These are phyloP conservation scores for Pseudogymnoascus sp. DNA, from an alignment of 2,329 filamentous ascomycete species.

Conservation along the genomic window DNA sequence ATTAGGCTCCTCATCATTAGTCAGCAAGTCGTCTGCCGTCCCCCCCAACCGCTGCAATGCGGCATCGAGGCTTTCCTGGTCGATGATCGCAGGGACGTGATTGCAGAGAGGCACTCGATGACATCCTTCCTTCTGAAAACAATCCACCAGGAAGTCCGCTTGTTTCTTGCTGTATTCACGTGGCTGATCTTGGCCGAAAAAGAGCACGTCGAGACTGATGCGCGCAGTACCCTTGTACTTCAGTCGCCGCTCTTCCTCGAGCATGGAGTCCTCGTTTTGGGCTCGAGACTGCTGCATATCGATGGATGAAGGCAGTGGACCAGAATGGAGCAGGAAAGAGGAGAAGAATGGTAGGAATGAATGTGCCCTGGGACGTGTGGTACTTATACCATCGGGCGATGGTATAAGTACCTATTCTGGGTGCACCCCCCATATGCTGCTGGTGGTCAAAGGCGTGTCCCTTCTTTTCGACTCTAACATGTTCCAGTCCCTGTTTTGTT, in stretches of 20 bases:
- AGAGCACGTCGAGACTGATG: slow-evolving; percentile 14
- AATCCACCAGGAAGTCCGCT: slow-evolving; percentile 15
- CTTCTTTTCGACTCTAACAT: neutral
- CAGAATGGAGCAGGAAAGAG: neutral
- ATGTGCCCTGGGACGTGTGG: neutral
- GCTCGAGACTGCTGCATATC: neutral
- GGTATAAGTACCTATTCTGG: neutral
- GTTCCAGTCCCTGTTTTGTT: neutral
- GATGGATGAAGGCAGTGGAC: neutral
- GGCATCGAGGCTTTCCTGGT: slow-evolving; percentile 24
- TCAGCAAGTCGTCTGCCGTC: slow-evolving; percentile 12
- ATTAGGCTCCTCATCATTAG: neutral
- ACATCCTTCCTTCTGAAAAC: slow-evolving; percentile 16
- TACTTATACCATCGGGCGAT: neutral
- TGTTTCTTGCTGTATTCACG: slow-evolving; percentile 17
- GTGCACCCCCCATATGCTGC: neutral
- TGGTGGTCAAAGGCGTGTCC: neutral
- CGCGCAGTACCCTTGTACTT: slow-evolving; percentile 14
- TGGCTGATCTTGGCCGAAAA: slow-evolving; percentile 16
- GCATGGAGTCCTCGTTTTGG: neutral
- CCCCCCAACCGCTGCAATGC: slow-evolving; percentile 16
- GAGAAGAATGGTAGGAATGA: neutral
- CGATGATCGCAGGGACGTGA: slow-evolving; percentile 29
- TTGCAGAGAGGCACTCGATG: slow-evolving; percentile 21
- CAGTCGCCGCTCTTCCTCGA: slow-evolving; percentile 13